Base-by-base conservation (phyloP, 2,329 filamentous ascomycete genomes). In the Pezicula radicicola region DNA sequence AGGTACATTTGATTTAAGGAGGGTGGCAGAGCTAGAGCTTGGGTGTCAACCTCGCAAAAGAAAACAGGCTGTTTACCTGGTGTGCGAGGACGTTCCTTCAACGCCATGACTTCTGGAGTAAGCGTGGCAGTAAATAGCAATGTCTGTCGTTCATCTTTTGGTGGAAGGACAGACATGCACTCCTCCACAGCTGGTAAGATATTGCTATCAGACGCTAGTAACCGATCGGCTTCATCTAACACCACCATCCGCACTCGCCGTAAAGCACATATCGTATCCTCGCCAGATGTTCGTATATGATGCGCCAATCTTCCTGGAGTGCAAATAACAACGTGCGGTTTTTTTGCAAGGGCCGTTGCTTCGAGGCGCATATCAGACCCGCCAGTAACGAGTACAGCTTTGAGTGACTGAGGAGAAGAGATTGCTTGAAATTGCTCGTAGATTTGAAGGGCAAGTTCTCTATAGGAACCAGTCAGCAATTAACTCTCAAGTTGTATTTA, bases 341-440 rank as follows among this genome's bases (percentile, higher is more conserved):
- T 79, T 59, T 87, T 81, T 1, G 88, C 83, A 16, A 99, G 80
- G 15, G 87, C 88, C 57, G 96, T 87, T 8, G 94, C 93, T 72
- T 99, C 94, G 13, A 85, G 75, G 46, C 91, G 84, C 90, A 97
- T 97, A 67, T 99, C 93, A 28, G 88, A 84, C 36, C 94, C 94
- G 47, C 94, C 94, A 1, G 91, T 97, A 40, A 99, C 80, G n/a
- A 99, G 80, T 42, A 93, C 78, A 4, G 88, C 85, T 69, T 96
- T 96, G 60, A 99, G 81, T 51, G 86, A 88, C 64, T 96, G 91
- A 0, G 89, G 88, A 4, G 91, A 85, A 3, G 91, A 93, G 50
- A 99, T 91, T 13, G 94, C 94, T 66, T 91, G 91, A 74, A 97
- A 87, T 70, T 99, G 94, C 72, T 99, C 94, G 68, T 87, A 95